Percentiles rank a stretch among this genome's conserved stretches.
Conservation (phyloP, 2,329 filamentous ascomycete genomes). For the Aspergillus sp. region DNA sequence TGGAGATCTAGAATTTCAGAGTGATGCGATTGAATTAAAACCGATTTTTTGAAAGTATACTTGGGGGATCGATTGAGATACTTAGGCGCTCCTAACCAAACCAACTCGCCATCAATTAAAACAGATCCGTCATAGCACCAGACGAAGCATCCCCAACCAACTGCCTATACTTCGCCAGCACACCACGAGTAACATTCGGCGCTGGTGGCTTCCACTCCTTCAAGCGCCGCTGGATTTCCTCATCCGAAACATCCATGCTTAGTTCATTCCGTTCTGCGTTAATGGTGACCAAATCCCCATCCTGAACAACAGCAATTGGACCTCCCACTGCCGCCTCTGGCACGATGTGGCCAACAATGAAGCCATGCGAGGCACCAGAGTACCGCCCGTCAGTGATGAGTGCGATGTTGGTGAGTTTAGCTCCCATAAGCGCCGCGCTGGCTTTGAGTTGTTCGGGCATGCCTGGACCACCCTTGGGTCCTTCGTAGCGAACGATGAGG, state of each 20-base stretch:
- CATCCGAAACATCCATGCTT: slow-evolving; percentile 69
- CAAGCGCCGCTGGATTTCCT: slow-evolving; percentile 66
- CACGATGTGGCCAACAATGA: slow-evolving; percentile 90
- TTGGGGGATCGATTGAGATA: not conserved
- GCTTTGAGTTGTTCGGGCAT: slow-evolving; percentile 96
- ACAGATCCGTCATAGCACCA: slow-evolving; percentile 83
- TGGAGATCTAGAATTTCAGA: too few species aligned
- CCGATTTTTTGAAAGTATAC: too few species aligned
- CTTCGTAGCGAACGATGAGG: slow-evolving; percentile 88
- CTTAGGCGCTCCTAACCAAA: not conserved
- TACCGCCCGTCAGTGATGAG: slow-evolving; percentile 92
- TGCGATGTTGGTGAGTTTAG: slow-evolving; percentile 80
- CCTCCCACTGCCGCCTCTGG: slow-evolving; percentile 89
- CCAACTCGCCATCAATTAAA: slow-evolving; percentile 34
- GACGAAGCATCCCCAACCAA: slow-evolving; percentile 89
- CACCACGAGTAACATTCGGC: slow-evolving; percentile 74
- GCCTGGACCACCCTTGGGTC: slow-evolving; percentile 86
- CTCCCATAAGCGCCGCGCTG: slow-evolving; percentile 88
- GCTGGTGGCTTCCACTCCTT: slow-evolving; percentile 69
- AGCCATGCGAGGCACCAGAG: slow-evolving; percentile 82
- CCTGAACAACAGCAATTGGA: slow-evolving; percentile 76
- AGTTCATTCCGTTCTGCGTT: slow-evolving; percentile 74
- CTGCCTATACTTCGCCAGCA: slow-evolving; percentile 83
- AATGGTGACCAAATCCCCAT: slow-evolving; percentile 84
- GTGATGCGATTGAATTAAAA: too few species aligned